phyloP scores from a whole-genome alignment of 805 yeast species.

The Lipomyces yamanashiensis region DNA sequence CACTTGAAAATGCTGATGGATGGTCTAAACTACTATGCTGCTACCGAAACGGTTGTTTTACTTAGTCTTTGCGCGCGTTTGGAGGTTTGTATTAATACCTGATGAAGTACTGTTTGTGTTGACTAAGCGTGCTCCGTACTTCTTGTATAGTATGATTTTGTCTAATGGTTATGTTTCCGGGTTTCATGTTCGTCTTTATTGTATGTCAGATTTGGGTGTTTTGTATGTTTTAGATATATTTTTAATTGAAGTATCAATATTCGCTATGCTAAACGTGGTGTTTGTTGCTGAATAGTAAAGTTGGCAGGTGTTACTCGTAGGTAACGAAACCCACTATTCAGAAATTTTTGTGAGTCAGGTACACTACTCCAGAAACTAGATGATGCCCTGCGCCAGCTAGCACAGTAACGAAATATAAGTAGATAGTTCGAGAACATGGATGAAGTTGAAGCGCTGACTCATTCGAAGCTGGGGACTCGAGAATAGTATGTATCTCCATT shows the following conservation, averaged over 20 bases:
- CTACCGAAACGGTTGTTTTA: constrained; percentile 51
- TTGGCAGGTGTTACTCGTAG: too few relatives aligned
- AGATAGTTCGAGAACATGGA: background rate
- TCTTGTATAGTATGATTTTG: background rate
- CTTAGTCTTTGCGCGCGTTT: constrained; percentile 51
- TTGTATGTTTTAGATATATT: too few relatives aligned
- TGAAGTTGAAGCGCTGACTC: constrained; percentile 53
- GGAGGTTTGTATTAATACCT: constrained; percentile 31
- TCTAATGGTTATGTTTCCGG: background rate
- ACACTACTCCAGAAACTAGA: too few relatives aligned
- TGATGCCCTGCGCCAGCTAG: too few relatives aligned
- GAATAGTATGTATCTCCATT: constrained; percentile 57
- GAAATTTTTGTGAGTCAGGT: too few relatives aligned
- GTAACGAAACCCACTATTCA: too few relatives aligned
- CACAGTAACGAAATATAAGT: background rate
- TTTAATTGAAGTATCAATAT: too few relatives aligned
- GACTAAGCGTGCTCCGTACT: background rate
- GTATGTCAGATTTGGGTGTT: too few relatives aligned
- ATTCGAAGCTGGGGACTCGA: constrained; percentile 84
- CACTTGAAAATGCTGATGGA: constrained; percentile 51
- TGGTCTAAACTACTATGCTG: constrained; percentile 51
- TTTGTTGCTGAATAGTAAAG: too few relatives aligned
- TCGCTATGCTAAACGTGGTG: too few relatives aligned
- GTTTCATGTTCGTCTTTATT: too few relatives aligned
- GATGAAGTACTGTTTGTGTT: background rate